Evolutionary conservation across 2,329 filamentous ascomycete species (phyloP), one percentile per base, ranked within the genome.

Genomic region (Pleurostoma richardsiae): DNA sequence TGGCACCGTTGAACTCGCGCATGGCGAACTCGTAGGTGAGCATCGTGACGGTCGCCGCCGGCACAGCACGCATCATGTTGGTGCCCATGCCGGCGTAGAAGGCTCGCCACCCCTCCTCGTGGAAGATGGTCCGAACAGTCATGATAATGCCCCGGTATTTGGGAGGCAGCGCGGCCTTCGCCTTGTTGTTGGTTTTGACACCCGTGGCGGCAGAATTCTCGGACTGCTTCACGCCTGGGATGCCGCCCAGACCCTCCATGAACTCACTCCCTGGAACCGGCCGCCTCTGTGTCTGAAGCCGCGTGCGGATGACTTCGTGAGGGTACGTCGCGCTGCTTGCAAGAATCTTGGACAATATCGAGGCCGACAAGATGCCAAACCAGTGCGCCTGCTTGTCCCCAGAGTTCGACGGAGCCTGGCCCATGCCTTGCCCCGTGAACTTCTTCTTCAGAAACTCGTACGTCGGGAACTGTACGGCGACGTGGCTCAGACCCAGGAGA

Each of bases 51-150:
- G 95, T 95, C 26, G 94, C 92, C 27, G 94, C 90, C 30, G 94
- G 94, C 10, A 99, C 86, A 6, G 94, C 94, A 47, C 94, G 82
- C 75, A 97, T 90, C 82, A 99, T 88, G 69, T 99, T 99, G 42
- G 92, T 96, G 36, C 94, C 94, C 76, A 99, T 90, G 33, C 94
- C 94, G 28, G 91, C 92, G 64, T 99, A 99, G 59, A 99, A 97
- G 4, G 92, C 92, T 52, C 87, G 79, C 91, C 92, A 96, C 5
- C 94, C 94, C 67, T 99, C 94, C 66, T 99, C 94, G 31, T 73
- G 74, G 36, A 96, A 71, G 51, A 99, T 97, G 3, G 85, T 91
- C 52, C 83, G 82, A 65, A 86, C 92, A 0, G 92, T 96, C 61
- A 79, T 83, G 40, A 91, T 66, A 31, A 96, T 80, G 40, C 94